phyloP scores from a whole-genome alignment of 306 rosid species.

The Rosa persica region DNA sequence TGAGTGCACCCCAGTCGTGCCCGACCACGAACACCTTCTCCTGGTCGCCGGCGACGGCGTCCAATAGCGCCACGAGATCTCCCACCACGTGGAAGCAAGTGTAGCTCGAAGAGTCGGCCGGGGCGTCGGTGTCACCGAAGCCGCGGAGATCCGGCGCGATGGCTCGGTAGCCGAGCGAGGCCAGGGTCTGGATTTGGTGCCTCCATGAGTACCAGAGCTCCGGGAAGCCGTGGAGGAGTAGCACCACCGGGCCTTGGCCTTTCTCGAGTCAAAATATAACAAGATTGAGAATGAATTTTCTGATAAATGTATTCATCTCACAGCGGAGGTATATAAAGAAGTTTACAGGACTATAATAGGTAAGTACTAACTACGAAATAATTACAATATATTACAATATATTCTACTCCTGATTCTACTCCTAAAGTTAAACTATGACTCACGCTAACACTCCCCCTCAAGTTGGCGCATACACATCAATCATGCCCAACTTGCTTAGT shows the following conservation, averaged over 20 bases:
- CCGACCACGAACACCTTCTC: constrained; percentile 79
- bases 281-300: no score
- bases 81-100: constrained; percentile 61
- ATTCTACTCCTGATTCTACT: no score
- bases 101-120: constrained; percentile 34
- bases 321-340: no score
- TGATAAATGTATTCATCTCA: no score
- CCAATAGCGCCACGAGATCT: constrained; percentile 53
- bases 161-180: constrained; percentile 61
- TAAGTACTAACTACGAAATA: no score
- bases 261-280: no score
- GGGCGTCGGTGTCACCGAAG: constrained; percentile 62
- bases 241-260: constrained; percentile 64
- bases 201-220: constrained; percentile 81
- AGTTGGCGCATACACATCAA: no score
- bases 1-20: constrained; percentile 82
- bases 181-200: constrained; percentile 56
- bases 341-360: no score
- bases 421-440: no score
- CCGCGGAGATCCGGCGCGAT: constrained; percentile 83
- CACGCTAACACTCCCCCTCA: no score
- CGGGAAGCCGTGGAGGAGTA: constrained; percentile 78
- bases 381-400: no score
- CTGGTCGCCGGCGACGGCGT: constrained; percentile 32
- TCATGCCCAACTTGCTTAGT: no score